A percentile compares a stretch with the other conserved stretches of the same genome.
These are phyloP conservation scores for Dendrobium nobile DNA, from an alignment of 106 monocot genomes.

Conservation along the genomic window DNA sequence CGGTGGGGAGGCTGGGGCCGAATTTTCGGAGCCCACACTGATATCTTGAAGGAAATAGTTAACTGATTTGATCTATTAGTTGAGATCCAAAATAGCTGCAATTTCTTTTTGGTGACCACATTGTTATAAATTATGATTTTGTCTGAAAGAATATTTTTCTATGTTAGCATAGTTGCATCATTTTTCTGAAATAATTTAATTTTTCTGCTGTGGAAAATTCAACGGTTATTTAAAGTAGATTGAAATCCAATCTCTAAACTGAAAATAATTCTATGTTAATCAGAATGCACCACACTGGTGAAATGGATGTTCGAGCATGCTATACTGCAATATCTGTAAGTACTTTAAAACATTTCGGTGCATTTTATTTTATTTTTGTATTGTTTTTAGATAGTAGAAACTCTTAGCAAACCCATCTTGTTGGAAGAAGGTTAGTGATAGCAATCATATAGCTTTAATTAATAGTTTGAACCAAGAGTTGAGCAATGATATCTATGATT, in stretches of 20 bases:
- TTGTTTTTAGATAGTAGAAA: not conserved
- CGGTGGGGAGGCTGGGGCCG: too few relatives aligned
- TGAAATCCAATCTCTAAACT: not conserved
- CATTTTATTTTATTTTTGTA: too few relatives aligned
- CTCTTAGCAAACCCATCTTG: not conserved
- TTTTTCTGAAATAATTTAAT: not conserved
- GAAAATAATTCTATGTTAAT: constrained; percentile 12
- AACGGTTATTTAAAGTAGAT: not conserved
- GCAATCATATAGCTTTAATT: not conserved
- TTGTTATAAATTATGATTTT: not conserved
- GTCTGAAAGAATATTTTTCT: not conserved
- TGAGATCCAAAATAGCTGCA: not conserved
- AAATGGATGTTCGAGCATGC: constrained; percentile 93
- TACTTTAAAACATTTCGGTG: not conserved
- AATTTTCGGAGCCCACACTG: not conserved
- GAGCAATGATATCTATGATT: not conserved
- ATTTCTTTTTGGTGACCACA: not conserved
- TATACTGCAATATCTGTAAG: constrained; percentile 95
- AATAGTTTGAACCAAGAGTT: not conserved
- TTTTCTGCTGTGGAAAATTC: not conserved
- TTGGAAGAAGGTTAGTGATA: not conserved
- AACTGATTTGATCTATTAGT: not conserved
- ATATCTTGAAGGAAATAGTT: not conserved
- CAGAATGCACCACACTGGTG: constrained; percentile 94
- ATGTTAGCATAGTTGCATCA: too few relatives aligned